Evolutionary conservation across 2,329 filamentous ascomycete species (phyloP).

Genomic region (Westerdykella aurantiaca): DNA sequence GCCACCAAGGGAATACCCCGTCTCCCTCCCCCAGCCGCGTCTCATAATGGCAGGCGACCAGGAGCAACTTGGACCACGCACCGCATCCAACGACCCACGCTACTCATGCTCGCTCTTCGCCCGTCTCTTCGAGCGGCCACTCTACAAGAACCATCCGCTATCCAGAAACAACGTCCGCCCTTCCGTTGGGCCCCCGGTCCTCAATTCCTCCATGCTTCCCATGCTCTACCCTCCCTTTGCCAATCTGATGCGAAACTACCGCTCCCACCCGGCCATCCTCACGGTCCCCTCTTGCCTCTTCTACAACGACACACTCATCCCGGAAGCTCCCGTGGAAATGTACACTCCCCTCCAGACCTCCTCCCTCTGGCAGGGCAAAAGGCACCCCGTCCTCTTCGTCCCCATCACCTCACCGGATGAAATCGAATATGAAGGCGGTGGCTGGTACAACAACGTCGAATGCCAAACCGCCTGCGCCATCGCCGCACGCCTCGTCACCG

Average conservation of each 20-base stretch:
- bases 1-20: constrained; percentile 26
- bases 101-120: constrained; percentile 40
- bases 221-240: constrained; percentile 41
- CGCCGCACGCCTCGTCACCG: constrained; percentile 22
- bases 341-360: constrained; percentile 22
- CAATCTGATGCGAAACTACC: constrained; percentile 44
- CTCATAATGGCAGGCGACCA: constrained; percentile 46
- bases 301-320: constrained; percentile 43
- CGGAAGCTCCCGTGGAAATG: constrained; percentile 25
- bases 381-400: constrained; percentile 42
- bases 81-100: constrained; percentile 28
- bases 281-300: constrained; percentile 39
- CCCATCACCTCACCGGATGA: constrained; percentile 37
- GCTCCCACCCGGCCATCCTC: constrained; percentile 44
- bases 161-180: constrained; percentile 30
- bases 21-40: constrained; percentile 24
- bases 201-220: constrained; percentile 33
- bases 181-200: constrained; percentile 19
- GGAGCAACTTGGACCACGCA: constrained; percentile 41
- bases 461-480: constrained; percentile 26
- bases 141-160: constrained; percentile 40
- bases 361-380: constrained; percentile 35
- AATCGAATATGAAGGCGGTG: constrained; percentile 38
- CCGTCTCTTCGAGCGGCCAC: constrained; percentile 34
- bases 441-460: constrained; percentile 35